Evolutionary conservation across 257 asterid genomes (phyloP), one percentile per base, ranked within the genome.

Genomic region (Penstemon barbatus): DNA sequence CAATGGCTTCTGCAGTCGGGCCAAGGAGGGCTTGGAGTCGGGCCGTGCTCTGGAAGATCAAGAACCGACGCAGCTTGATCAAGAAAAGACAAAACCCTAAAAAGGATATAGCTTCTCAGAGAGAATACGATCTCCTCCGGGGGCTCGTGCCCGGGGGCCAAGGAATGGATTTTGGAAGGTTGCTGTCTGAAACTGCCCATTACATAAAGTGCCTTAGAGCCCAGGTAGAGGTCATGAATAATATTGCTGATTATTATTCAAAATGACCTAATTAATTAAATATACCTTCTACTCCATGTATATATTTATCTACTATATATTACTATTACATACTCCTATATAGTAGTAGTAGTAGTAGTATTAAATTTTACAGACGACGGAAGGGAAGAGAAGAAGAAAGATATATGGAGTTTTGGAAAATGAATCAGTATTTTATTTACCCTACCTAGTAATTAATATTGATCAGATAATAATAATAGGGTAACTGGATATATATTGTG

Each of bases 151-250:
- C 97, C 0, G 97, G 97, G 0, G 95, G 95, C 4, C 51, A 80
- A 63, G 72, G 39, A 3, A 86, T 91, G 97, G 88, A 45, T 39
- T 58, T 71, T 36, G 52, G 78, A 74, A 81, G 80, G 38, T 74
- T 91, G 83, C 74, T 86, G 71, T 80, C 72, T 65, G 97, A 91
- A 82, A 83, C 95, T 68, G 89, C 88, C 2, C 84, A 91, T 70
- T 91, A 86, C 65, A 83, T 91, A 52, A 76, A 82, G 84, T 88
- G 95, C 72, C 91, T 91, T 6, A 73, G 75, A 65, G 74, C 86
- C 4, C 97, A 91, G 86, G 85, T 88, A 78, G 84, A 86, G 72
- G 85, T 91, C 71, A 91, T 91, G 97, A 79, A 77, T 68, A 77
- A 62, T 49, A 74, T 91, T 33, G 86, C 80, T 44, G 53, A 79